phyloP scores from a whole-genome alignment of 495 filamentous ascomycete genomes.

The Daldinia childiae region DNA sequence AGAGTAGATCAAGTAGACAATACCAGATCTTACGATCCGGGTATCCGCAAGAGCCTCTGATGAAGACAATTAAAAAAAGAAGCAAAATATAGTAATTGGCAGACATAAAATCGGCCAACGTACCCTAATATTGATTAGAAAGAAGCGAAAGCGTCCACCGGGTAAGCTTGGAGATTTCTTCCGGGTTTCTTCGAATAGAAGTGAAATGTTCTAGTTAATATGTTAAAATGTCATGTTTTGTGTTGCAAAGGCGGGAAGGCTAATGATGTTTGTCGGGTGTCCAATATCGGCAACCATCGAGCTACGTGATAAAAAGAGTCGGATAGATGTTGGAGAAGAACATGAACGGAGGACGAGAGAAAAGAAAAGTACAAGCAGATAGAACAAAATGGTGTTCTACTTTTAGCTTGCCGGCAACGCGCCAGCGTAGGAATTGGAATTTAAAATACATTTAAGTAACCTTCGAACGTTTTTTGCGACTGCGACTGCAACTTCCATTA shows the following conservation, averaged over 20 bases:
- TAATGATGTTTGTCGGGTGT: background rate
- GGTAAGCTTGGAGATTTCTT: conserved; percentile 2
- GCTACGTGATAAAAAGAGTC: background rate
- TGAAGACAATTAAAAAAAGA: conserved; percentile 17
- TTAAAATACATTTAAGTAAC: background rate
- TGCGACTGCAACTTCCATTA: conserved; percentile 27
- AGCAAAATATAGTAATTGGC: conserved; percentile 12
- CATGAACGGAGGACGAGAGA: background rate
- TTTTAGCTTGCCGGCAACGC: conserved; percentile 31
- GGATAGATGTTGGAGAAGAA: conserved; percentile 26
- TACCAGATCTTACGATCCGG: conserved; percentile 1
- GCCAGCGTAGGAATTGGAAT: conserved; percentile 19
- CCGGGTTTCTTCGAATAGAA: background rate
- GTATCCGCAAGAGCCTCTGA: conserved; percentile 2
- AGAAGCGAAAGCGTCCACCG: conserved; percentile 13
- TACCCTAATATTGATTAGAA: conserved; percentile 31
- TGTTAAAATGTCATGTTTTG: conserved; percentile 20
- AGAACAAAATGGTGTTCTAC: conserved; percentile 24
- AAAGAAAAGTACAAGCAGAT: conserved; percentile 7
- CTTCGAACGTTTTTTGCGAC: conserved; percentile 33
- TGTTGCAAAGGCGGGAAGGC: conserved; percentile 1
- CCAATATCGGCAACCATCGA: background rate
- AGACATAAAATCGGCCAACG: conserved; percentile 24
- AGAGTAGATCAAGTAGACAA: conserved; percentile 34
- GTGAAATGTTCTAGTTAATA: background rate